Base-by-base conservation (phyloP, 2,329 filamentous ascomycete species). In the Calonectria naviculata region DNA sequence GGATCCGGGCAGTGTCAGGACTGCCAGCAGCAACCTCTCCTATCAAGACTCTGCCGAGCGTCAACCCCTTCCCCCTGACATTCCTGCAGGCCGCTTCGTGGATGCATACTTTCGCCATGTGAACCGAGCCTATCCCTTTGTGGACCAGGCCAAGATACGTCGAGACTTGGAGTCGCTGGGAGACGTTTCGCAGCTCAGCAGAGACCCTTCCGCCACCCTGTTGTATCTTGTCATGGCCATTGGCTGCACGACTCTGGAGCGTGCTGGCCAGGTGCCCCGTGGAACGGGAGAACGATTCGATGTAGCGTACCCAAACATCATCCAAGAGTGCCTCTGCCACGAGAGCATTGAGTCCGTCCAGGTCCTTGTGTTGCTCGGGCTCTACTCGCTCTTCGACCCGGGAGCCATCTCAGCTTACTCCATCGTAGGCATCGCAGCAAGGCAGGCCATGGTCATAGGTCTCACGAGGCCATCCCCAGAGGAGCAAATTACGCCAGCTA, bases 41-140 rank as follows among this genome's bases (percentile, higher is more conserved):
- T 78, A 78, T 21, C 74, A 73, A 54, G 69, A 63, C 26, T 78
- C 75, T 28, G 61, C 60, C 3, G 76, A 78, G n/a, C 71, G 71
- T 13, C 74, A 75, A 31, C 58, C 75, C 29, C 67, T 78, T 1
- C 77, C 77, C 41, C 65, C 74, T 31, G 73, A 78, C 41, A 74
- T 77, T 54, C 71, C 76, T 10, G 81, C 82, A 7, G 78, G 79
- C 13, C 78, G 77, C 21, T 84, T 84, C 28, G 81, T 84, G 10
- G 82, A 86, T 62, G 85, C 85, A 19, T 87, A 86, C 75, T 86
- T 86, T 66, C 81, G 83, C 19, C 83, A 86, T 68, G 83, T 86
- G 29, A 83, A 87, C 69, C 80, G 84, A 5, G 84, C 84, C 3
- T 87, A 87, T 68, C 85, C 85, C 10, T 87, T 87, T 67, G 80